Base-by-base conservation (phyloP, 2,329 filamentous ascomycete genomes). In the Aureobasidium sp. region DNA sequence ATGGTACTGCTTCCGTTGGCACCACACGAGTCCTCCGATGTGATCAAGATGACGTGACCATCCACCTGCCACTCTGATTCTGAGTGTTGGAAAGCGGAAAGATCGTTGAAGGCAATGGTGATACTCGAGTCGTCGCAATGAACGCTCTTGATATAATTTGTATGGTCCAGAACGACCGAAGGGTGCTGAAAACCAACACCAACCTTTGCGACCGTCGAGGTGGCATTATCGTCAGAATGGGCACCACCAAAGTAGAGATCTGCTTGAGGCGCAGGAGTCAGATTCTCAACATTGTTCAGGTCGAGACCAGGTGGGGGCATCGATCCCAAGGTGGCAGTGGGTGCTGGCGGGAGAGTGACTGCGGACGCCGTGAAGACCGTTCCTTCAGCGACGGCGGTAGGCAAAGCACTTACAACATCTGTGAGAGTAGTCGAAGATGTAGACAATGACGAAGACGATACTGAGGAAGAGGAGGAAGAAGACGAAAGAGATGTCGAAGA, bases 91-190 rank as follows among this genome's bases (percentile, higher is more conserved):
- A 61, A 63, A 9, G 67, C 65, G 4, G 60, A 56, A 25, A 40
- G 42, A 29, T 65, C 56, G n/a, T 61, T 64, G 45, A 64, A 68
- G 11, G 48, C 42, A 27, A 66, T 61, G 15, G 33, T 58, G 9
- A 66, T 62, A 27, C n/a, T 54, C 31, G 47, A 54, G 16, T 23
- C 31, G 38, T 47, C 53, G 33, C 67, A 68, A 15, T 62, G 61
- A 15, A 67, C 61, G 16, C 45, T 50, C 8, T 50, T 67, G 67
- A 68, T 67, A 36, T 65, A 67, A n/a, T 45, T 59, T 33, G 67
- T 65, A 45, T 68, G 67, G 20, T 68, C 67, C 5, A 68, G 47
- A 2, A 68, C 67, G 36, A 68, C 60, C 7, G 67, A 65, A 5
- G 60, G 62, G 51, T 67, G 64, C 59, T 51, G 56, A 48, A 67